A percentile compares a stretch with the other conserved stretches of the same genome.
Conservation (phyloP, 2,329 filamentous ascomycete species). For the Clonostachys sp. region DNA sequence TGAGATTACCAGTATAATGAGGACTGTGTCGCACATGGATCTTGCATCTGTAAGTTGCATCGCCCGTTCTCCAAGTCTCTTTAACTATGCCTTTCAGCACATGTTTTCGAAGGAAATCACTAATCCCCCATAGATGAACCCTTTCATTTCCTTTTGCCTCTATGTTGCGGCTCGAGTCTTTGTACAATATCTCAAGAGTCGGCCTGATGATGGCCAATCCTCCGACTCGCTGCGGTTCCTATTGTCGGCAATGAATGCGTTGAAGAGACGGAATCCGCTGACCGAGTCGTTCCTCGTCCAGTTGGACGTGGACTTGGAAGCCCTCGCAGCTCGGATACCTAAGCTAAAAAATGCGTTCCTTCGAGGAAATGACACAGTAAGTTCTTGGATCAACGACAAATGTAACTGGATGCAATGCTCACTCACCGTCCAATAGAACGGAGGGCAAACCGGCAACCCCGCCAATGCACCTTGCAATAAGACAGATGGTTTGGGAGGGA, state of each 20-base stretch:
- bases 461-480: constrained; percentile 19
- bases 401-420: background rate
- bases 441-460: background rate
- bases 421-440: background rate
- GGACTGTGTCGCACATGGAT: constrained; percentile 88
- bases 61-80: no score
- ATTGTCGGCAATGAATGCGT: constrained; percentile 81
- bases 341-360: constrained; percentile 51
- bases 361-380: constrained; percentile 45
- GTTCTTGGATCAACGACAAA: constrained; percentile 13
- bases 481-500: constrained; percentile 29
- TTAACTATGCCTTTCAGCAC: background rate
- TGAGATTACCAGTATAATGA: constrained; percentile 93
- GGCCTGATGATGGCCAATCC: constrained; percentile 77
- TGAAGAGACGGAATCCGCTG: constrained; percentile 83
- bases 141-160: constrained; percentile 91
- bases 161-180: constrained; percentile 96
- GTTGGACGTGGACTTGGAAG: constrained; percentile 85
- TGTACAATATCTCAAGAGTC: constrained; percentile 91
- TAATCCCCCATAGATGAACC: constrained; percentile 68
- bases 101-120: background rate
- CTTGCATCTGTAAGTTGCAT: constrained; percentile 63
- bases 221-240: constrained; percentile 85
- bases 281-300: constrained; percentile 95
- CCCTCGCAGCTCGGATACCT: constrained; percentile 57